A percentile compares a stretch with the other conserved stretches of the same genome.
Conservation (phyloP, 331 rosid genomes). For the Spiraea crenata region DNA sequence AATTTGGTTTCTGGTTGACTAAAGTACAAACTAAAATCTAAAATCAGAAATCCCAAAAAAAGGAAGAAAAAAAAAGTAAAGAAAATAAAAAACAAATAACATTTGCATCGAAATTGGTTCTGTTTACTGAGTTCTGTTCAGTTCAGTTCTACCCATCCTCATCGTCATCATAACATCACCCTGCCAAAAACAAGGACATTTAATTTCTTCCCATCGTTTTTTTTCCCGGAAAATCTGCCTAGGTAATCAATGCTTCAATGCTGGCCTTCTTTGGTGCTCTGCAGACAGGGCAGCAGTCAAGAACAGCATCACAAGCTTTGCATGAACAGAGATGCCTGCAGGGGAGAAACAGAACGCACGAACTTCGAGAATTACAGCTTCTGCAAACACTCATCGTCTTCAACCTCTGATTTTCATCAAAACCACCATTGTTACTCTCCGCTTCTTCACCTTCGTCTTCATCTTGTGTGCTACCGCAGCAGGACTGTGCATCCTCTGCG, state of each 20-base stretch:
- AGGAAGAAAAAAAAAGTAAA: background rate
- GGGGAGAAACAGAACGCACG: conserved; percentile 67
- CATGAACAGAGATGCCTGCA: conserved; percentile 88
- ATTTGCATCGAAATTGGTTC: conserved; percentile 28
- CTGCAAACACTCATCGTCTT: conserved; percentile 39
- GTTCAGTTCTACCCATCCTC: background rate
- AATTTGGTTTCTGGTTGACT: conserved; percentile 27
- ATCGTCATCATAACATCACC: conserved; percentile 12
- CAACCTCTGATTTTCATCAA: conserved; percentile 6
- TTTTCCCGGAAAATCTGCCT: conserved; percentile 43
- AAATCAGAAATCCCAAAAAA: conserved; percentile 18
- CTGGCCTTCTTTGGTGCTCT: conserved; percentile 53
- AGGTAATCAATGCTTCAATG: conserved; percentile 64
- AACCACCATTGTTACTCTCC: background rate
- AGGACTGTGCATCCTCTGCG: conserved; percentile 57
- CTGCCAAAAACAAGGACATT: background rate
- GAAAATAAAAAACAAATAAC: background rate
- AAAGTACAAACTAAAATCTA: conserved; percentile 31
- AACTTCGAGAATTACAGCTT: conserved; percentile 41
- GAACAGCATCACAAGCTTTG: conserved; percentile 54
- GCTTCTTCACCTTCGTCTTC: conserved; percentile 19
- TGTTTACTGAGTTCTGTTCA: conserved; percentile 17
- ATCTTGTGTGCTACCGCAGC: conserved; percentile 37
- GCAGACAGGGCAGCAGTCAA: conserved; percentile 79
- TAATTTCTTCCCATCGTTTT: background rate